These are phyloP conservation scores for Lyophyllum decastes DNA, from an alignment of 768 basidiomycete genomes.

Conservation along the genomic window DNA sequence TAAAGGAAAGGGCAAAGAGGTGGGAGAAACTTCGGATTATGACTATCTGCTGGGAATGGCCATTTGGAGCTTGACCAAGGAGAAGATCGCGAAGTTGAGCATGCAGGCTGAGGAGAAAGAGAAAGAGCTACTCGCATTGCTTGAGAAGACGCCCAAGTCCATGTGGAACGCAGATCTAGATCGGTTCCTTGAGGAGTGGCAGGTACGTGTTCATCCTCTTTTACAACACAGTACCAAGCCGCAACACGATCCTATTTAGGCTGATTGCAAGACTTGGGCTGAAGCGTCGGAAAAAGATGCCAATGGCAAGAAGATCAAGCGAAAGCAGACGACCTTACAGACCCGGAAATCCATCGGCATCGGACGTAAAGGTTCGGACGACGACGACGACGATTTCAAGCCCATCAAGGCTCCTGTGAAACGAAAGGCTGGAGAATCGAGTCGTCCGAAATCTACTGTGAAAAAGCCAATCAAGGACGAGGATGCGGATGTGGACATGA, in stretches of 20 bases:
- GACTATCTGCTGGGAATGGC: constrained; percentile 96
- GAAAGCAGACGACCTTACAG: constrained; percentile 46
- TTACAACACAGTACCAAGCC: background rate
- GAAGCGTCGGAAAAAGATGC: constrained; percentile 40
- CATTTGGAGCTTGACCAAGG: constrained; percentile 92
- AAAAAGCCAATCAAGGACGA: constrained; percentile 27
- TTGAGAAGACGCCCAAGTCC: constrained; percentile 76
- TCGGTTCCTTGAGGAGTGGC: constrained; percentile 80
- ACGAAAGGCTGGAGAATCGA: constrained; percentile 35
- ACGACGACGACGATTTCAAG: constrained; percentile 50
- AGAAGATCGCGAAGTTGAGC: constrained; percentile 90
- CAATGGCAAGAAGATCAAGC: constrained; percentile 49
- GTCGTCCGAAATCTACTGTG: constrained; percentile 26
- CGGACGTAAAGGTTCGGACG: constrained; percentile 30
- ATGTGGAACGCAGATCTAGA: constrained; percentile 93
- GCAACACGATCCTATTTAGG: constrained; percentile 24
- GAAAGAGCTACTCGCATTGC: constrained; percentile 71
- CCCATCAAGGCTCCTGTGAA: constrained; percentile 46
- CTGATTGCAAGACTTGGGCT: constrained; percentile 48
- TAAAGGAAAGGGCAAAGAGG: constrained; percentile 15
- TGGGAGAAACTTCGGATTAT: constrained; percentile 61
- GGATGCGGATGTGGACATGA: constrained; percentile 25
- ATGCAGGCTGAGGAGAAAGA: constrained; percentile 84
- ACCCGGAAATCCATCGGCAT: constrained; percentile 52
- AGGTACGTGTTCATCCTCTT: constrained; percentile 50